These are phyloP conservation scores for Xylaria flabelliformis DNA, from an alignment of 495 filamentous ascomycete species.

Conservation along the genomic window DNA sequence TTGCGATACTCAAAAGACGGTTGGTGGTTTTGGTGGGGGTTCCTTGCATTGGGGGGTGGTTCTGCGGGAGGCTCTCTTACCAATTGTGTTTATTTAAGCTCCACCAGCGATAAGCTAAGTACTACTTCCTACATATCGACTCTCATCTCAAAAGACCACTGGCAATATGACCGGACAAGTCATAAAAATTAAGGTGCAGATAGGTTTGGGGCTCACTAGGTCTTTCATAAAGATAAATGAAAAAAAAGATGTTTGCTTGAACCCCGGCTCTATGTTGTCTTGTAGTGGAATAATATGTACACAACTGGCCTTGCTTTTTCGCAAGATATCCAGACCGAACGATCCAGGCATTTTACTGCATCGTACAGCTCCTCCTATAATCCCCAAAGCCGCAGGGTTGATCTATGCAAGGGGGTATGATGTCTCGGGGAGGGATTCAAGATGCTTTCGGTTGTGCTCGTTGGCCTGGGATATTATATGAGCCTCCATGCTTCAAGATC, in stretches of 20 bases:
- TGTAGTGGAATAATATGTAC: constrained; percentile 37
- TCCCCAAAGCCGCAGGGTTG: background rate
- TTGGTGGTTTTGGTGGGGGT: constrained; percentile 27
- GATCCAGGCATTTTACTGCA: background rate
- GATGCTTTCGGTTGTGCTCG: constrained; percentile 80
- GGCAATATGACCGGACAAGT: background rate
- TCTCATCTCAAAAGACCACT: background rate
- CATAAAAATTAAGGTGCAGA: background rate
- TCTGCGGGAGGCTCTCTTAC: constrained; percentile 18
- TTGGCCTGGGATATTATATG: constrained; percentile 67
- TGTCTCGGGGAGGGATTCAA: constrained; percentile 79
- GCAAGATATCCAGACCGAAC: constrained; percentile 15
- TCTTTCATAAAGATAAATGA: constrained; percentile 8
- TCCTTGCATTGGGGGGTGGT: constrained; percentile 10
- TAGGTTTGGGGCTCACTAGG: background rate
- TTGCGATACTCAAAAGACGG: background rate
- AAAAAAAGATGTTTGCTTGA: background rate
- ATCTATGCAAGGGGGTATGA: constrained; percentile 70
- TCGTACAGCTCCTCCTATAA: constrained; percentile 15
- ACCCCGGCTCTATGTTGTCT: constrained; percentile 31
- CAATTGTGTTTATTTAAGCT: constrained; percentile 10
- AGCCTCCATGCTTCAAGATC: constrained; percentile 21
- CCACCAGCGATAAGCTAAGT: constrained; percentile 3
- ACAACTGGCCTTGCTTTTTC: constrained; percentile 29
- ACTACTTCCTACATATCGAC: background rate